Evolutionary conservation across 805 yeast species (phyloP), one percentile per base, ranked within the genome.

Genomic region (Pichia heedii): DNA sequence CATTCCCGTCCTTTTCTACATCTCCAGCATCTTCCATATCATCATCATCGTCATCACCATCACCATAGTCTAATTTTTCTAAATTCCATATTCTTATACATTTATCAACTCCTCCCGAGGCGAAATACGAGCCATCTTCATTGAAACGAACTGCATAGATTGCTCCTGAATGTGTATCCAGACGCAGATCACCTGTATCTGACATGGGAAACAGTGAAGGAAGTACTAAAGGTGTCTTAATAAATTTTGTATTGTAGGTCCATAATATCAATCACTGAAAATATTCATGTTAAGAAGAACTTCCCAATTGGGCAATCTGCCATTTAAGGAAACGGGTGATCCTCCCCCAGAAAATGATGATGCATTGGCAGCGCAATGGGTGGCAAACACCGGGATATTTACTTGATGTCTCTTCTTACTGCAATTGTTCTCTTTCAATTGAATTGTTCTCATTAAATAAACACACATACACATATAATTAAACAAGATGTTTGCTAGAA

Each of bases 21-120:
- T n/a, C n/a, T n/a, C n/a, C n/a, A n/a, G n/a, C n/a, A n/a, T n/a
- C n/a, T n/a, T n/a, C n/a, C n/a, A n/a, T n/a, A 3, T n/a, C 19
- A 6, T 16, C 29, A 2, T n/a, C 22, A 4, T 7, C 12, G 3
- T 22, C 18, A 3, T 40, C 36, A 2, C 18, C 37, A 2, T 20
- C 20, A 13, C 37, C 44, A 10, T 36, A 20, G 33, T 41, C 48
- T 13, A 45, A 13, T 7, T 35, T 16, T 30, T 44, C 47, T n/a
- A 44, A 30, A 34, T 44, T 44, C 47, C 41, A 41, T 15, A 44
- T 13, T 26, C 34, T 41, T 5, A 44, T 16, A 9, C 33, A 37
- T 3, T 66, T 67, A 52, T 84, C 90, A 16, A 66, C 48, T 3
- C 88, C 84, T 5, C 79, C 82, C 3, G 87, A 69, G 0, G 82